Base-by-base conservation (phyloP, 331 rosid genomes). In the Pyracantha coccinea region DNA sequence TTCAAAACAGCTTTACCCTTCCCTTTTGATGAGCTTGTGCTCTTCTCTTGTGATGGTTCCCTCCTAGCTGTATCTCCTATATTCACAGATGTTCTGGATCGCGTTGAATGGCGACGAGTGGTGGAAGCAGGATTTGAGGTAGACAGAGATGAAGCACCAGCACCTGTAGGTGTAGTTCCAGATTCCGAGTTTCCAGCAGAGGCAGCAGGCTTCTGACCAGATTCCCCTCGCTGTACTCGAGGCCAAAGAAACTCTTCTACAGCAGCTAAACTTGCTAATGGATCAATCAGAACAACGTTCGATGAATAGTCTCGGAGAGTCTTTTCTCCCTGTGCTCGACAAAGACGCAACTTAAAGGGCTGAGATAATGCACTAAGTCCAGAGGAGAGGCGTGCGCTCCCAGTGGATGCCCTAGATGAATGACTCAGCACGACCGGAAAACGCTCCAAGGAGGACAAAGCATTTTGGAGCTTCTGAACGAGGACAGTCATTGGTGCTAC, bases 241-340 rank as follows among this genome's bases (percentile, higher is more conserved):
- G 96, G 93, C 99, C 99, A 95, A 69, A 95, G 93, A 83, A 95
- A 95, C 71, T 95, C 99, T 73, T 95, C 99, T 41, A 92, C 91
- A 53, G 99, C 99, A 78, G 98, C 98, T 83, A 95, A 85, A 82
- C 98, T 89, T 54, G 99, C 98, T 58, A 92, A 77, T 60, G 99
- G 99, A 75, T 95, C 99, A 75, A 95, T 92, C 80, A 95, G 77
- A 45, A 95, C 98, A 74, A 95, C 89, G 80, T 95, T 95, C 7
- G 96, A 88, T 69, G 99, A 95, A 84, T 95, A 95, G 80, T 95
- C 98, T 47, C 88, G 88, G 27, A 95, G 91, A 68, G 91, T 82
- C 69, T 92, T 95, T 24, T 95, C 99, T 61, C 99, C 99, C 79
- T 88, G 99, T 28, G 90, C 92, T 77, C 98, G 92, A 82, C 98